Conservation (phyloP, 352 stramenopile genomes). For the Pythium oligandrum region DNA sequence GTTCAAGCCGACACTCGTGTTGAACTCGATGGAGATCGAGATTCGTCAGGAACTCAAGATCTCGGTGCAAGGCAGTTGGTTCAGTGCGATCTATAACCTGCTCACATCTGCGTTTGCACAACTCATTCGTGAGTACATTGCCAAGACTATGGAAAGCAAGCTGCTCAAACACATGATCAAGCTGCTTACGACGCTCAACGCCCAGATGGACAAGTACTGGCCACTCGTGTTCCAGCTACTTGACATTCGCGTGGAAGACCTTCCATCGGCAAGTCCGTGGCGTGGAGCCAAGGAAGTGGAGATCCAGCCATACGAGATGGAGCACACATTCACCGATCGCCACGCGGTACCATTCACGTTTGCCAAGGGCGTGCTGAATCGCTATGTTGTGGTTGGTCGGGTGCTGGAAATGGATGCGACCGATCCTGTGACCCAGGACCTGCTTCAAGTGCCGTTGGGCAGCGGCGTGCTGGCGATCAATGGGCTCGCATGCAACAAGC, state of each 20-base stretch:
- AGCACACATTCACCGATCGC: constrained; percentile 47
- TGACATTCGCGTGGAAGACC: constrained; percentile 72
- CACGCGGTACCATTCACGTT: constrained; percentile 60
- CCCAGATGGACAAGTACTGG: constrained; percentile 85
- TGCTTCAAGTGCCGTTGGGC: constrained; percentile 46
- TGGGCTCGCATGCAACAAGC: constrained; percentile 60
- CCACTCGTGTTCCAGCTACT: constrained; percentile 77
- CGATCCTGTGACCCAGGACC: constrained; percentile 15
- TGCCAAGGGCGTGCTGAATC: constrained; percentile 62
- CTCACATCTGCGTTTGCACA: constrained; percentile 69
- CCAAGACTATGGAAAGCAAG: constrained; percentile 83
- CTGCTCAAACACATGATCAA: constrained; percentile 81
- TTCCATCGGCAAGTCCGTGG: constrained; percentile 73
- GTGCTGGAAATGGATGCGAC: constrained; percentile 31
- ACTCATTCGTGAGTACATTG: constrained; percentile 79
- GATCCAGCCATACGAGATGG: constrained; percentile 64
- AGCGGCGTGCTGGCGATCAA: constrained; percentile 72
- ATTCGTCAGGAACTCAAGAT: constrained; percentile 82
- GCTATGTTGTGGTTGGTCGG: constrained; percentile 56
- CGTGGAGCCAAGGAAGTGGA: constrained; percentile 70
- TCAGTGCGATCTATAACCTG: constrained; percentile 82
- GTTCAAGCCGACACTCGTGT: constrained; percentile 63
- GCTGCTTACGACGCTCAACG: constrained; percentile 74
- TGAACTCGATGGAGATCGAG: constrained; percentile 82
- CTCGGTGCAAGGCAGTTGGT: constrained; percentile 80